These are phyloP conservation scores for Cephaloascus albidus DNA, from an alignment of 805 yeast genomes.

Conservation along the genomic window DNA sequence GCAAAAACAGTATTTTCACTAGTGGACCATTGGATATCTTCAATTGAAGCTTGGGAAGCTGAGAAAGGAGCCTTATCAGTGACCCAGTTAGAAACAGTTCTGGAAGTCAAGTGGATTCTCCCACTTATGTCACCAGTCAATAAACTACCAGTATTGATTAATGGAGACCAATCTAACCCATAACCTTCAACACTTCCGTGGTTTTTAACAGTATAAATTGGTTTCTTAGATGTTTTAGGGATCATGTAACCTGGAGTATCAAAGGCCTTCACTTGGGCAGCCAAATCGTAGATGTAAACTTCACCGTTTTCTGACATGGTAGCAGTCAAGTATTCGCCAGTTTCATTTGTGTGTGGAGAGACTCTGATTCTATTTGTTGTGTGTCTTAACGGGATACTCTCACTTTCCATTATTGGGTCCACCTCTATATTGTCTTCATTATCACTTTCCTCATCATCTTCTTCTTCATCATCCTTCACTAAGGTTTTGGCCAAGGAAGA, in stretches of 20 bases:
- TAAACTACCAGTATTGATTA: constrained; percentile 67
- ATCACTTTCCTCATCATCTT: constrained; percentile 64
- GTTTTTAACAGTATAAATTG: constrained; percentile 67
- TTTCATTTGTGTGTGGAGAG: constrained; percentile 62
- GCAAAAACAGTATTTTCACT: constrained; percentile 91
- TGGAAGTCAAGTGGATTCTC: constrained; percentile 64
- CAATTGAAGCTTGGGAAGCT: constrained; percentile 69
- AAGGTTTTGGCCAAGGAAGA: constrained; percentile 78
- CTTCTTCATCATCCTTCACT: constrained; percentile 74
- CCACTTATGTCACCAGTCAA: constrained; percentile 89
- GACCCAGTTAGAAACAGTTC: constrained; percentile 72
- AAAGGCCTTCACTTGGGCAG: constrained; percentile 72
- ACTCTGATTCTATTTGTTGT: constrained; percentile 88
- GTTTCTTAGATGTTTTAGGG: constrained; percentile 70
- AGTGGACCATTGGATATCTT: constrained; percentile 95
- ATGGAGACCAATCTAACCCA: constrained; percentile 95
- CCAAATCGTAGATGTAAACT: constrained; percentile 73
- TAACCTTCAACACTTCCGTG: constrained; percentile 98
- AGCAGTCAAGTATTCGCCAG: constrained; percentile 82
- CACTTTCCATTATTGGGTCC: constrained; percentile 86
- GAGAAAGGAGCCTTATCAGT: constrained; percentile 79
- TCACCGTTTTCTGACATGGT: constrained; percentile 88
- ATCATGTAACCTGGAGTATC: constrained; percentile 81
- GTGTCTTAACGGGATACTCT: constrained; percentile 62
- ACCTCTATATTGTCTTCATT: constrained; percentile 57